These are phyloP conservation scores for Auricularia sp. DNA, from an alignment of 768 basidiomycete genomes.

Conservation along the genomic window DNA sequence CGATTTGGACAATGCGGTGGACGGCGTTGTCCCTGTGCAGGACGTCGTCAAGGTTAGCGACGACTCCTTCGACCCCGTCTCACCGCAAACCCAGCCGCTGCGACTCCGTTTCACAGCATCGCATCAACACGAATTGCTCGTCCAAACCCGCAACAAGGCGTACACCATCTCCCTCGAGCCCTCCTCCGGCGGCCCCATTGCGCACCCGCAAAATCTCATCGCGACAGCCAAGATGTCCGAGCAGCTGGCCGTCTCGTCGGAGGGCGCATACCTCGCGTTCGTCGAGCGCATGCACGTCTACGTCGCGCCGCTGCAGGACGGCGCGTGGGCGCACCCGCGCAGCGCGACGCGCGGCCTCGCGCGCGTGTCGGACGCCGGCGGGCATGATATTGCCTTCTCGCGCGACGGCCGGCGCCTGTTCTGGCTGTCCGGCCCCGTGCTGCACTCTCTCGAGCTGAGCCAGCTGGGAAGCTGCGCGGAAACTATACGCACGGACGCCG, in stretches of 20 bases:
- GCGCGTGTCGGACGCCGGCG: slow-evolving; percentile 60
- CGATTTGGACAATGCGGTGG: background rate
- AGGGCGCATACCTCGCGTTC: slow-evolving; percentile 41
- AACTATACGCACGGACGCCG: slow-evolving; percentile 36
- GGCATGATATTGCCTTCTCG: slow-evolving; percentile 58
- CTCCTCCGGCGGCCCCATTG: background rate
- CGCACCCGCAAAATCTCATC: slow-evolving; percentile 34
- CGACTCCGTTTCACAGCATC: background rate
- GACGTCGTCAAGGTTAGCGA: background rate
- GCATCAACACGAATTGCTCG: background rate
- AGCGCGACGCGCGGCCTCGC: slow-evolving; percentile 52
- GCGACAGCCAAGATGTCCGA: slow-evolving; percentile 47
- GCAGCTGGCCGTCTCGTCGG: slow-evolving; percentile 36
- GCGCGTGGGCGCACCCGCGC: slow-evolving; percentile 60
- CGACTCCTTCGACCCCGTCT: background rate
- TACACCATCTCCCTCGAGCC: slow-evolving; percentile 26
- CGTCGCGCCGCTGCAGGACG: slow-evolving; percentile 35
- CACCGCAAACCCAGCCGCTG: background rate
- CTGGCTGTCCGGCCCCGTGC: slow-evolving; percentile 63
- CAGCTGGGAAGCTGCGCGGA: slow-evolving; percentile 38
- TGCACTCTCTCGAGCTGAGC: slow-evolving; percentile 51
- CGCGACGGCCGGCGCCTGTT: slow-evolving; percentile 54
- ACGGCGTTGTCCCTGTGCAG: background rate
- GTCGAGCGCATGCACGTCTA: slow-evolving; percentile 65
- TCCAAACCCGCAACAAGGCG: background rate